Evolutionary conservation across 2,329 filamentous ascomycete species (phyloP), one percentile per base, ranked within the genome.

Genomic region (Sclerotiophoma versabilis): DNA sequence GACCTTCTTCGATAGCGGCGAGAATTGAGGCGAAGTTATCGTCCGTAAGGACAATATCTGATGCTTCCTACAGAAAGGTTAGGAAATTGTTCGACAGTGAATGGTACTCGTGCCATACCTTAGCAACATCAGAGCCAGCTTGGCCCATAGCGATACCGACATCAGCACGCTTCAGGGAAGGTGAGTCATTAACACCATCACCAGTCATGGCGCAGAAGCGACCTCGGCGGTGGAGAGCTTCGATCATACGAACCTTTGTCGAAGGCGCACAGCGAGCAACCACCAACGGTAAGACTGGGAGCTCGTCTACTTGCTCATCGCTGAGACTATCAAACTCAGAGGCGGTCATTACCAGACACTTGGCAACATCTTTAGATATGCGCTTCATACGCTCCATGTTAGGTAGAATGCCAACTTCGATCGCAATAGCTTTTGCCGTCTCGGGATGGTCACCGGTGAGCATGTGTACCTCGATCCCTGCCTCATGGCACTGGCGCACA

Each of bases 201-300:
- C 91, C 91, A 15, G 91, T 95, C 91, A 96, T 95, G 54, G 91
- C 91, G 73, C 88, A 91, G 74, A 90, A 93, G 17, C 84, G 83
- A 19, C 84, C 82, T 33, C 91, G 87, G 14, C 92, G 86, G 61
- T 93, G 90, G 14, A 96, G 83, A 5, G 92, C 91, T 63, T 93
- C 90, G 45, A 96, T 93, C 91, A 96, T 96, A 54, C 91, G 87
- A 4, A 92, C 91, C 77, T 96, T 96, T 32, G 92, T 96, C 54
- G 90, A 86, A 0, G 92, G 92, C 1, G 90, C 89, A 70, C 91
- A 96, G 30, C 92, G 87, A 30, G 92, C 91, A 56, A 96, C 88
- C 8, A 96, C 92, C 0, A 93, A 80, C 2, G 91, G 91, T 2
- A 96, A 79, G 33, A 91, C 85, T 4, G 88, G 87, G 14, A 96